Conservation (phyloP, 495 filamentous ascomycete species). For the Trichocladium antarcticum region DNA sequence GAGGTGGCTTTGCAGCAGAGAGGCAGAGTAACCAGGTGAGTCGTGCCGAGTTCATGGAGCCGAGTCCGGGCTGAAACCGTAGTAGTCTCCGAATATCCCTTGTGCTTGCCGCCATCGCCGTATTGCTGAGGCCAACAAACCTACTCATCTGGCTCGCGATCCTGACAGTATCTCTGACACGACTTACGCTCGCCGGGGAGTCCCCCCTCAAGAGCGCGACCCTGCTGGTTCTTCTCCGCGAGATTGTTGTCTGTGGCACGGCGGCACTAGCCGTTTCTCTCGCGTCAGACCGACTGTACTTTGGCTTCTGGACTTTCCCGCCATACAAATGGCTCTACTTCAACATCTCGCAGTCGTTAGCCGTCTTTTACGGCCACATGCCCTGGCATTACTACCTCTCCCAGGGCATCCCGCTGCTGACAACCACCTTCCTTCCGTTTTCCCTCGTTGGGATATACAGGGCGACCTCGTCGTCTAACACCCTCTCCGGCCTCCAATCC, state of each 20-base stretch:
- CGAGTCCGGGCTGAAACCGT: neutral
- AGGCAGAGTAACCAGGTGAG: conserved; percentile 26
- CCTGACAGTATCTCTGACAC: conserved; percentile 34
- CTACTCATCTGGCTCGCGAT: conserved; percentile 67
- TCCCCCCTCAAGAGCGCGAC: conserved; percentile 34
- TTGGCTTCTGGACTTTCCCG: conserved; percentile 80
- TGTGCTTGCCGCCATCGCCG: conserved; percentile 66
- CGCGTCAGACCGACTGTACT: conserved; percentile 70
- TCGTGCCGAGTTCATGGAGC: neutral
- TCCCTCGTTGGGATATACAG: conserved; percentile 53
- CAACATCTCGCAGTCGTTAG: conserved; percentile 77
- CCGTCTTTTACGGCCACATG: conserved; percentile 88
- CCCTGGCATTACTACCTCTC: conserved; percentile 85
- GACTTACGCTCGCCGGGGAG: conserved; percentile 28
- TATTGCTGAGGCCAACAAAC: conserved; percentile 85
- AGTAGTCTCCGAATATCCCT: conserved; percentile 56
- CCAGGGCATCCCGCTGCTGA: conserved; percentile 78
- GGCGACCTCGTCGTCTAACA: conserved; percentile 25
- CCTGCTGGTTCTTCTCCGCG: conserved; percentile 46
- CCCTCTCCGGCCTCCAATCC: conserved; percentile 26
- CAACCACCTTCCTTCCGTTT: conserved; percentile 76
- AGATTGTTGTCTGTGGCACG: conserved; percentile 57
- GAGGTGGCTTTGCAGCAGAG: conserved; percentile 11
- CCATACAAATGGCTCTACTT: conserved; percentile 82
- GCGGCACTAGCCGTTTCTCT: conserved; percentile 50